These are phyloP conservation scores for Lolium perenne DNA, from an alignment of 176 grass and related monocot species.

Conservation along the genomic window DNA sequence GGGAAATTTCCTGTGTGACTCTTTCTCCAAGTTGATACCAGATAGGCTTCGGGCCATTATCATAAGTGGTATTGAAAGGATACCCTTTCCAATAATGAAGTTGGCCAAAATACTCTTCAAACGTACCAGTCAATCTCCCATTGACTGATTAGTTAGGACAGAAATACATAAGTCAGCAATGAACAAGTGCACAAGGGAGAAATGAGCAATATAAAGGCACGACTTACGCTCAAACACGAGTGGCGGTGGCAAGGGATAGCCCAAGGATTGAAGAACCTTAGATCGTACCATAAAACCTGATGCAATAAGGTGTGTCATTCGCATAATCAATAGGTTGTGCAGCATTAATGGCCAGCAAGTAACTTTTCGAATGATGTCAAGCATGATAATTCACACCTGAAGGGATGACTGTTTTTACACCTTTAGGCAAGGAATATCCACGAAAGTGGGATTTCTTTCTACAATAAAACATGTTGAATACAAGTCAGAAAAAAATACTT, in stretches of 20 bases:
- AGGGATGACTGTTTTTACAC: not conserved
- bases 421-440: not conserved
- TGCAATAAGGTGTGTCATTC: not conserved
- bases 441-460: not conserved
- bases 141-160: constrained; percentile 33
- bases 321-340: not conserved
- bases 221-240: not conserved
- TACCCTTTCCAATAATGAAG: constrained; percentile 21
- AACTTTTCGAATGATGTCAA: not conserved
- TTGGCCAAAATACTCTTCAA: constrained; percentile 45
- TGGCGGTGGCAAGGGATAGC: not conserved
- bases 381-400: constrained; percentile 10
- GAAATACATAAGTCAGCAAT: constrained; percentile 3
- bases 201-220: not conserved
- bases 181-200: constrained; percentile 9
- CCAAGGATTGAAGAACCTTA: not conserved
- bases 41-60: not conserved
- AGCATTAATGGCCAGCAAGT: not conserved
- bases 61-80: not conserved
- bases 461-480: not conserved
- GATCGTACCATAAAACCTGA: not conserved
- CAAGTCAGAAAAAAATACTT: not conserved
- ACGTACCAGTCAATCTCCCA: not conserved
- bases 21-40: not conserved
- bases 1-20: not conserved